A percentile compares a stretch with the other conserved stretches of the same genome.
Evolutionary conservation across 805 yeast genomes (phyloP).

Genomic region (Starmerella vitae): DNA sequence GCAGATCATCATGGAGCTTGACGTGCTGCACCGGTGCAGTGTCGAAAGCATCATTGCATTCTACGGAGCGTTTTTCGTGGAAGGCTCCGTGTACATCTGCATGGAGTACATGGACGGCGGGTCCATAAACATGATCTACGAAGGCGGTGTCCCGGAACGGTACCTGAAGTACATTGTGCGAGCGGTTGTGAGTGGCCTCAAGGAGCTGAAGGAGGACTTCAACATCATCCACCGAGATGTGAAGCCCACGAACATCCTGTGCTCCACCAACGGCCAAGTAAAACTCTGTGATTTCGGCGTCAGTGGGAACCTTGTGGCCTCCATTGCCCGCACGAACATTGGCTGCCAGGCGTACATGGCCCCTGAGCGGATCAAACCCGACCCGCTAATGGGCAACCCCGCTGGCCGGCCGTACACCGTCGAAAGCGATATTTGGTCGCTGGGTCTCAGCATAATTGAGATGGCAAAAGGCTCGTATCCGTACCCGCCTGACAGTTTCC

Average conservation of each 20-base stretch:
- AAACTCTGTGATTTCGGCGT: constrained; percentile 95
- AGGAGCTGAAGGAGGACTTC: constrained; percentile 73
- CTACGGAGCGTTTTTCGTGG: constrained; percentile 93
- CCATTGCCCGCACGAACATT: constrained; percentile 85
- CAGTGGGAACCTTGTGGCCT: constrained; percentile 85
- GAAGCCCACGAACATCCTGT: constrained; percentile 86
- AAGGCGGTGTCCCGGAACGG: constrained; percentile 62
- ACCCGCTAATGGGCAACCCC: constrained; percentile 28
- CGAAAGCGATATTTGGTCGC: constrained; percentile 91
- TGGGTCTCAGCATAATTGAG: constrained; percentile 77
- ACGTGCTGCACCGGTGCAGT: constrained; percentile 79
- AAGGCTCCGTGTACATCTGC: constrained; percentile 96
- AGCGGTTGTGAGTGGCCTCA: constrained; percentile 67
- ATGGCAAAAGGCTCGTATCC: constrained; percentile 87
- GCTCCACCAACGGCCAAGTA: constrained; percentile 70
- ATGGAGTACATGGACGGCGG: constrained; percentile 98
- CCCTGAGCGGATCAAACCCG: constrained; percentile 65
- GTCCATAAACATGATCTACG: constrained; percentile 74
- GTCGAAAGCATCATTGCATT: constrained; percentile 89
- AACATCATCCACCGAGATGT: constrained; percentile 93
- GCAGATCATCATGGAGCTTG: constrained; percentile 92
- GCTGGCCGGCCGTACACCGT: constrained; percentile 53
- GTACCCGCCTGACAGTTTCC: constrained; percentile 89
- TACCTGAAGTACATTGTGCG: constrained; percentile 69
- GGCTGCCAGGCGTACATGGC: constrained; percentile 99